Conservation (phyloP, 345 rosid genomes). For the Punica granatum region DNA sequence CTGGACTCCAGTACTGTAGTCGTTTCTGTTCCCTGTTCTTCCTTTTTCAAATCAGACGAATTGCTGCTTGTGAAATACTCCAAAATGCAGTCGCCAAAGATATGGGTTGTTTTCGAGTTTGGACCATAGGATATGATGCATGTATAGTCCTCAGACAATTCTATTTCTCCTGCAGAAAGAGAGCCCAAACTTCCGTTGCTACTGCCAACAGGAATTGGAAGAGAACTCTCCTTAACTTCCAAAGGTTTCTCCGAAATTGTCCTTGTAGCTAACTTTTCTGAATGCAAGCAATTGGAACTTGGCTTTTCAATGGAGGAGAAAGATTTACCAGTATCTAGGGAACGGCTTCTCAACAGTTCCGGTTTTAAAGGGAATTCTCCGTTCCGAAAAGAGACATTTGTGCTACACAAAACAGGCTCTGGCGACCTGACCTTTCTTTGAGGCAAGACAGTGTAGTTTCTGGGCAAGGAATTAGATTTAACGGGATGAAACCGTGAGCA, state of each 20-base stretch:
- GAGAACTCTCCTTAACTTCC: constrained; percentile 27
- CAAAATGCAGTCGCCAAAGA: constrained; percentile 49
- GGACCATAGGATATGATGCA: constrained; percentile 66
- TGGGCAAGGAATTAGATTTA: constrained; percentile 39
- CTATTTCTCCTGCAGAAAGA: constrained; percentile 45
- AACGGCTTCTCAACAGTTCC: constrained; percentile 5
- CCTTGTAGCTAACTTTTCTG: constrained; percentile 2
- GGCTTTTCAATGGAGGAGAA: constrained; percentile 7
- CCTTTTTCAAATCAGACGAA: constrained; percentile 25
- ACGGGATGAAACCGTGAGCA: constrained; percentile 13
- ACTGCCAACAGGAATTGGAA: constrained; percentile 30
- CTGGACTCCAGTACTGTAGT: constrained; percentile 6
- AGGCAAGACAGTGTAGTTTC: constrained; percentile 24
- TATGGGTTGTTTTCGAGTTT: constrained; percentile 52
- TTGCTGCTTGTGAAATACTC: constrained; percentile 36
- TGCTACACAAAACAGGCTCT: neutral
- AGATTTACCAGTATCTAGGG: constrained; percentile 6
- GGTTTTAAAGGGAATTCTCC: constrained; percentile 4
- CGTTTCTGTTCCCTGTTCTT: constrained; percentile 18
- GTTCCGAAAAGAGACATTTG: constrained; percentile 1
- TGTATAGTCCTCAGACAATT: constrained; percentile 64
- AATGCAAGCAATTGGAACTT: neutral
- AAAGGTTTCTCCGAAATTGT: constrained; percentile 12
- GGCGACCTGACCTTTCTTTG: constrained; percentile 12
- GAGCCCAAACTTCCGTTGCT: constrained; percentile 20